Conservation (phyloP, 179 eudicot species). For the Gypsophila paniculata region DNA sequence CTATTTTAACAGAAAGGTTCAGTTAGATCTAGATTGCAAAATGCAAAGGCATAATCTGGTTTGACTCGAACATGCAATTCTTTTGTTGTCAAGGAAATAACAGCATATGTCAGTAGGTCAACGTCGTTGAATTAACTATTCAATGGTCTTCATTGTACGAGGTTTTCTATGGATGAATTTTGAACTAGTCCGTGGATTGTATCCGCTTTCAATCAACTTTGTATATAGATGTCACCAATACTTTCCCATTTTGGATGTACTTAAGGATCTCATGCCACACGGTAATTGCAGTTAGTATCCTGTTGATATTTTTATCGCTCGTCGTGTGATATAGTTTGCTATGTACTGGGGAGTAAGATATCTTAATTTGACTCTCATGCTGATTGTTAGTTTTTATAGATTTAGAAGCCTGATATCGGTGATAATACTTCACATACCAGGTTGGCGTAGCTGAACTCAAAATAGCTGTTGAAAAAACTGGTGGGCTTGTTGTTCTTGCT, state of each 20-base stretch:
- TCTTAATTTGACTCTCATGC: conserved; percentile 10
- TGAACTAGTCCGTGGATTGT: background rate
- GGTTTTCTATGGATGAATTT: background rate
- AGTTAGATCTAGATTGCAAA: too few species aligned
- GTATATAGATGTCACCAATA: background rate
- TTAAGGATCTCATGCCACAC: background rate
- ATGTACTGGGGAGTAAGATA: background rate
- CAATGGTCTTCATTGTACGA: background rate
- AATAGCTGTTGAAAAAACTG: conserved; percentile 84
- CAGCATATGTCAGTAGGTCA: background rate
- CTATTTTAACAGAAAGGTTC: background rate
- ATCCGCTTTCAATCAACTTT: background rate
- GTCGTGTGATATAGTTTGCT: background rate
- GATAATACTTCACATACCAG: conserved; percentile 36
- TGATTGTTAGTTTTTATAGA: background rate
- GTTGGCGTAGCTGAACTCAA: conserved; percentile 96
- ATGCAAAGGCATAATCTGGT: background rate
- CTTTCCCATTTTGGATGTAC: background rate
- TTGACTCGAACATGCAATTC: background rate
- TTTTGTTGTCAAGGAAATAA: too few species aligned
- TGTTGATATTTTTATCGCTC: background rate
- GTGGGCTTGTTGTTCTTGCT: conserved; percentile 91
- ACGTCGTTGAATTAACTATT: background rate
- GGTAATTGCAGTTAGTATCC: background rate
- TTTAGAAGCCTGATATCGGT: conserved; percentile 15